Base-by-base conservation (phyloP, 2,329 filamentous ascomycete genomes). In the Camptophora hylomeconis region DNA sequence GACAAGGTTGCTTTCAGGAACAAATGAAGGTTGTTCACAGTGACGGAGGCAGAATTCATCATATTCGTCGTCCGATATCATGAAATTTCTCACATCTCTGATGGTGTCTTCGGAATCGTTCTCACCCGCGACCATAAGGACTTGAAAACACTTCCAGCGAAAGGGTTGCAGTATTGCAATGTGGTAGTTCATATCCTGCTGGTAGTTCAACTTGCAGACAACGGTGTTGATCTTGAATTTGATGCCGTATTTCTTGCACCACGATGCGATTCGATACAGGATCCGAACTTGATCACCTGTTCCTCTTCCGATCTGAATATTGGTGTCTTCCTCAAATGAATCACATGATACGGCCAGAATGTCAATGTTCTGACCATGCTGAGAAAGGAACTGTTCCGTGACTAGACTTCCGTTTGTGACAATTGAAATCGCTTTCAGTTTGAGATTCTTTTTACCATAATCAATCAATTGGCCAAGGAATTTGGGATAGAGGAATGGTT, bases 181-280 rank as follows among this genome's bases (percentile, higher is more conserved):
- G 3, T 37, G 42, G 9, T 33, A 40, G 21, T 49, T 53, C 62
- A 66, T 67, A 36, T 65, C 60, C 44, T 72, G 66, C 2, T 58
- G 29, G 45, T 49, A 61, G 38, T 70, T 70, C 27, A 58, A 46
- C 2, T 39, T 48, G 41, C 57, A 60, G 3, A 71, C 57, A 1
- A 71, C 66, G 0, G 67, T 70, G 47, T 72, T 72, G 28, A 71
- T 44, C 51, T 72, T 71, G 52, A 72, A 69, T 46, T 58, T 64
- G 44, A 70, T 59, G 2, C 55, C 54, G 14, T 56, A 56, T 32
- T 59, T 32, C 3, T 44, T 40, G 45, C 67, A 72, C 56, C 61
- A 63, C 5, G 46, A 44, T 4, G 49, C 45, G 35, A 71, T 56
- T 8, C 48, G 40, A 28, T 56, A 58, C 1, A 70, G 49, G 28